Evolutionary conservation across 2,329 filamentous ascomycete genomes (phyloP).

Genomic region (Verticillium nubilum): DNA sequence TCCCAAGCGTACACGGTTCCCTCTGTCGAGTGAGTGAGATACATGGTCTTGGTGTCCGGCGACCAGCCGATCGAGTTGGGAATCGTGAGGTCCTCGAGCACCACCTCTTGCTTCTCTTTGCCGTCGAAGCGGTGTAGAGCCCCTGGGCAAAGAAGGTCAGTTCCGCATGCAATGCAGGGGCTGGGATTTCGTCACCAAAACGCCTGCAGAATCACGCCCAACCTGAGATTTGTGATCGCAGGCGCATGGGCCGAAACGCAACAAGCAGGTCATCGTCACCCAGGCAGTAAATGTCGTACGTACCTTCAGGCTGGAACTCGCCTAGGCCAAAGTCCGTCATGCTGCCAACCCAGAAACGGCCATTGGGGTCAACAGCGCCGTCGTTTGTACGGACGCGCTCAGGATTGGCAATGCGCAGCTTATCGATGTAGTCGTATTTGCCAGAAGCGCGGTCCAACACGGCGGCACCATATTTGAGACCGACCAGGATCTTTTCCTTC

Average conservation of each 20-base stretch:
- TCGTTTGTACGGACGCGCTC: conserved; percentile 69
- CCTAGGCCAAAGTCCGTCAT: conserved; percentile 71
- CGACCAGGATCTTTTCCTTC: conserved; percentile 64
- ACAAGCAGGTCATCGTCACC: neutral
- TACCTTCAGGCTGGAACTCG: conserved; percentile 56
- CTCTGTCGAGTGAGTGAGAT: conserved; percentile 74
- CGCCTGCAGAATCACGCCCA: neutral
- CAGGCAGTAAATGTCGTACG: conserved; percentile 15
- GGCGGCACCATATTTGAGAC: conserved; percentile 78
- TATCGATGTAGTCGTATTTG: conserved; percentile 46
- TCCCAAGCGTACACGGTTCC: conserved; percentile 69
- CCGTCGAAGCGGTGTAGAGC: conserved; percentile 67
- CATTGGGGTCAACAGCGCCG: conserved; percentile 72
- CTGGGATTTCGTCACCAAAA: neutral
- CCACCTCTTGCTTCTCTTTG: conserved; percentile 51
- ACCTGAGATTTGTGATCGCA: neutral
- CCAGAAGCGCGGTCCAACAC: conserved; percentile 61
- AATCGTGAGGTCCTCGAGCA: conserved; percentile 64
- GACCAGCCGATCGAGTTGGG: conserved; percentile 86
- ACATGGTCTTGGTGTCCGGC: conserved; percentile 65
- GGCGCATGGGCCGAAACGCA: neutral
- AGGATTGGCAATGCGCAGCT: conserved; percentile 38
- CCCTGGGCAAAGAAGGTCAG: conserved; percentile 38
- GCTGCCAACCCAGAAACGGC: conserved; percentile 77
- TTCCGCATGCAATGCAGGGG: neutral